Evolutionary conservation across 495 filamentous ascomycete genomes (phyloP).

Genomic region (Penicillium ochrochloron): DNA sequence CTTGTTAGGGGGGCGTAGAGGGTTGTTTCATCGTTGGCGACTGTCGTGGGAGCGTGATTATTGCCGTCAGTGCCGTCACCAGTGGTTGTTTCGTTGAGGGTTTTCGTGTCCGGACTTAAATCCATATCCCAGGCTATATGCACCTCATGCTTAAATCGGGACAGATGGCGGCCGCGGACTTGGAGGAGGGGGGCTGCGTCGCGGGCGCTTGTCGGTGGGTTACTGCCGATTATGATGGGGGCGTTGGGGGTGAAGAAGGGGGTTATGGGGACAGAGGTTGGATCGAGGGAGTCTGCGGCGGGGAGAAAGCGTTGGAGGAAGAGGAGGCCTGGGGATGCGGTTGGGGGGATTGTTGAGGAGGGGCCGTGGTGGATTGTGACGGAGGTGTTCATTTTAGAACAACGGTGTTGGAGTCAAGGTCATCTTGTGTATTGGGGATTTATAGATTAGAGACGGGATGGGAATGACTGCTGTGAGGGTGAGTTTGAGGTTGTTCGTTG

Average conservation of each 20-base stretch:
- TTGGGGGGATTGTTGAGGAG: constrained; percentile 23
- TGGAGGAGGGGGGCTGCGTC: constrained; percentile 25
- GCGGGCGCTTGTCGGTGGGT: constrained; percentile 17
- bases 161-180: constrained; percentile 23
- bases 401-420: too few species aligned
- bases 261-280: constrained; percentile 11
- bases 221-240: constrained; percentile 24
- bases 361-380: constrained; percentile 27
- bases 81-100: neutral
- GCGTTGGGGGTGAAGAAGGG: constrained; percentile 29
- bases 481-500: too few species aligned
- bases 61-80: neutral
- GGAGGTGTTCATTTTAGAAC: constrained; percentile 15
- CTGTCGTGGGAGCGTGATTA: neutral
- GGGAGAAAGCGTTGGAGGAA: constrained; percentile 32
- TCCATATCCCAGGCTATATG: constrained; percentile 36
- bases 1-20: constrained; percentile 20
- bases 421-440: too few species aligned
- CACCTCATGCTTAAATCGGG: constrained; percentile 24
- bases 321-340: constrained; percentile 25
- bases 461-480: too few species aligned
- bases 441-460: too few species aligned
- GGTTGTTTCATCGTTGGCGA: constrained; percentile 2
- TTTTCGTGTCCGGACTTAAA: neutral
- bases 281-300: constrained; percentile 25